phyloP scores from a whole-genome alignment of 345 rosid genomes.

The Brassica rapa region DNA sequence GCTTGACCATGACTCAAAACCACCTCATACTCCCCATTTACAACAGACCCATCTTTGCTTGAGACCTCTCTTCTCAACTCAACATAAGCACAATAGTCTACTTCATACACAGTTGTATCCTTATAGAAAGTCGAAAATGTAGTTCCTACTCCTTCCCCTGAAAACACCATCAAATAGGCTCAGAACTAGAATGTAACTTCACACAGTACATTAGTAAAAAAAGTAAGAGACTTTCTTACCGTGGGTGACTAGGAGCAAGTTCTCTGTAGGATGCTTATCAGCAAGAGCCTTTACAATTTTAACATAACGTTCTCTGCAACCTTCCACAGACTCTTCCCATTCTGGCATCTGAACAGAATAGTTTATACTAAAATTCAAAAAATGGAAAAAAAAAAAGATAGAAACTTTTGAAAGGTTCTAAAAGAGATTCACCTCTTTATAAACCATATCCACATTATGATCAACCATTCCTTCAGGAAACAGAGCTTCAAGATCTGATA shows the following conservation, averaged over 20 bases:
- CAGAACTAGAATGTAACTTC: neutral
- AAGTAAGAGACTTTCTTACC: conserved; percentile 48
- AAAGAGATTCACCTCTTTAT: conserved; percentile 50
- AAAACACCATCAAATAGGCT: neutral
- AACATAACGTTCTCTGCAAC: conserved; percentile 58
- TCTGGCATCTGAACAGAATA: conserved; percentile 59
- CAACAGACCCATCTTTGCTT: conserved; percentile 33
- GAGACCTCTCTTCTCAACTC: conserved; percentile 55
- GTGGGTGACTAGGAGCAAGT: conserved; percentile 80
- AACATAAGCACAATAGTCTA: conserved; percentile 74
- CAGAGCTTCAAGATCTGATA: conserved; percentile 59
- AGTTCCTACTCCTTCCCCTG: conserved; percentile 92
- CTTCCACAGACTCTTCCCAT: conserved; percentile 62
- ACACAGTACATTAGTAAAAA: neutral
- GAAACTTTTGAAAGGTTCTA: neutral
- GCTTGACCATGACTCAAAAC: conserved; percentile 45
- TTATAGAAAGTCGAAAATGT: conserved; percentile 60
- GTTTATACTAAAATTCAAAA: neutral
- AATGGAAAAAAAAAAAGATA: neutral
- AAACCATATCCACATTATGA: conserved; percentile 46
- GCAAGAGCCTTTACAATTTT: conserved; percentile 63
- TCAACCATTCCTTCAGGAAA: conserved; percentile 72
- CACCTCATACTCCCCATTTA: conserved; percentile 59
- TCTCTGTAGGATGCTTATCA: conserved; percentile 73
- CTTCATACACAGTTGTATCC: conserved; percentile 56